Percentiles rank a stretch among this genome's conserved stretches.
Conservation (phyloP, 805 yeast genomes). For the Pichia ethanolica region DNA sequence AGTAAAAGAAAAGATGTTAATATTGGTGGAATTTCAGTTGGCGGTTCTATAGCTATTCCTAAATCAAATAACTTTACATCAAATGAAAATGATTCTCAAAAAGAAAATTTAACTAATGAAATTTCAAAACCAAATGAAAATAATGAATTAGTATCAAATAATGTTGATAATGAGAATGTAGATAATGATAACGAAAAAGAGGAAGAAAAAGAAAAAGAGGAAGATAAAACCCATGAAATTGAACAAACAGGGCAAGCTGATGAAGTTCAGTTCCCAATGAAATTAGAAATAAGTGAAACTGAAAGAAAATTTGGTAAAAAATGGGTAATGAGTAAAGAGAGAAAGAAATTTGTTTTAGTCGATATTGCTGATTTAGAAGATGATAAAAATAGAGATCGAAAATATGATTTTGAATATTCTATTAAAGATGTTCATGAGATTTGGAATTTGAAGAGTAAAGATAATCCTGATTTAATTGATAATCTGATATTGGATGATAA, state of each 20-base stretch:
- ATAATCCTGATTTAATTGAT: conserved; percentile 34
- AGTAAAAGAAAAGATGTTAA: conserved; percentile 2
- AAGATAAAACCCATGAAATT: too few relatives aligned
- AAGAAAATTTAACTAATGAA: neutral
- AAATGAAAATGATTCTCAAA: neutral
- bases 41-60: conserved; percentile 10
- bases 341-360: conserved; percentile 3
- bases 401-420: conserved; percentile 9
- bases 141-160: neutral
- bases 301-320: conserved; percentile 6
- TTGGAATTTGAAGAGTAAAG: conserved; percentile 28
- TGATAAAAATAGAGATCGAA: neutral
- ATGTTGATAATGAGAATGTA: neutral
- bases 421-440: conserved; percentile 21
- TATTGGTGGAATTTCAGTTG: conserved; percentile 19
- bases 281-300: neutral
- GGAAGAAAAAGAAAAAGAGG: neutral
- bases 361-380: conserved; percentile 4
- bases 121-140: conserved; percentile 2
- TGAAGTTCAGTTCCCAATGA: too few relatives aligned
- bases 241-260: too few relatives aligned
- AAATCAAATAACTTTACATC: neutral
- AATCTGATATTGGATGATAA: conserved; percentile 43
- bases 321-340: conserved; percentile 8
- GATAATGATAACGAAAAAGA: neutral